Percentiles rank a stretch among this genome's conserved stretches.
Conservation (phyloP, 129 eudicot species). For the Flaveria sonorensis region DNA sequence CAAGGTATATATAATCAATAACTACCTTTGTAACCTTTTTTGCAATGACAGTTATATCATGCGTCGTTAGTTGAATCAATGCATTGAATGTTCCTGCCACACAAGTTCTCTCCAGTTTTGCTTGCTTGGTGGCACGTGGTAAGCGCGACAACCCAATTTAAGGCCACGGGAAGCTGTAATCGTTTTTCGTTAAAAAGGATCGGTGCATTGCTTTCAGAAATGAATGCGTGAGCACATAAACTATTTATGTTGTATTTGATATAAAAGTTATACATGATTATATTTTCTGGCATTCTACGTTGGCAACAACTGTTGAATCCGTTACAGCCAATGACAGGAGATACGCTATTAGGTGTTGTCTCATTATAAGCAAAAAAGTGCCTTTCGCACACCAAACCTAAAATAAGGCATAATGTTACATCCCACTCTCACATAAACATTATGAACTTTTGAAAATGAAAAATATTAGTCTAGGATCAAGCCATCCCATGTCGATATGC, state of each 20-base stretch:
- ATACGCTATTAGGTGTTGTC: not conserved
- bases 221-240: slow-evolving; percentile 2
- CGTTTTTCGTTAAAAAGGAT: too few relatives aligned
- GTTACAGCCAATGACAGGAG: not conserved
- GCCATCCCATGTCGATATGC: too few relatives aligned
- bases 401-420: slow-evolving; percentile 14
- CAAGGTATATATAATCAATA: not conserved
- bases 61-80: slow-evolving; percentile 22
- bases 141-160: slow-evolving; percentile 36
- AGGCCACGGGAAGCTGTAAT: slow-evolving; percentile 13
- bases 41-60: slow-evolving; percentile 39
- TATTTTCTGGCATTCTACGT: slow-evolving; percentile 6
- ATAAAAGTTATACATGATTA: not conserved
- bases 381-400: not conserved
- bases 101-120: slow-evolving; percentile 12
- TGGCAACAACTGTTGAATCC: slow-evolving; percentile 35
- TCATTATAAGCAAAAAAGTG: not conserved
- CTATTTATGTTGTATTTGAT: not conserved
- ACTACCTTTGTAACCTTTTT: slow-evolving; percentile 31
- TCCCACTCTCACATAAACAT: slow-evolving; percentile 21
- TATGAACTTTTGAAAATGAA: slow-evolving; percentile 10
- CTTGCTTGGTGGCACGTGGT: slow-evolving; percentile 23
- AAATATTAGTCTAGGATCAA: not conserved
- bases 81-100: slow-evolving; percentile 28
- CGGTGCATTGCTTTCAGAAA: slow-evolving; percentile 2